Conservation (phyloP, 2,329 filamentous ascomycete genomes). For the Arthrocladium fulminans region DNA sequence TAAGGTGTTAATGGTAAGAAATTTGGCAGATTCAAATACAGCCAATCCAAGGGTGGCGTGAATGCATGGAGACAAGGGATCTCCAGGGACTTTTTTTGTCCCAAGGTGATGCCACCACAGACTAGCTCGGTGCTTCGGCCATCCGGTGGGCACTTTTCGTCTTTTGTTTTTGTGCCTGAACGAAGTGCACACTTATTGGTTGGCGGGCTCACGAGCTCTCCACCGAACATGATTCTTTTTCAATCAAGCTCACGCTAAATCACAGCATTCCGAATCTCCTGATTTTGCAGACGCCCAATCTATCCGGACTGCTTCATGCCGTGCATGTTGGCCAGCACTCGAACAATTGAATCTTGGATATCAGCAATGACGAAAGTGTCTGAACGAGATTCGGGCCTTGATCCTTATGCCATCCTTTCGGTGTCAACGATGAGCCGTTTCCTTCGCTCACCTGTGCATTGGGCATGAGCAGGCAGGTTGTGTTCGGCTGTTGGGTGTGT, state of each 20-base stretch:
- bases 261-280: not conserved
- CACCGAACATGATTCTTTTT: not conserved
- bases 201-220: not conserved
- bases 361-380: too few relatives aligned
- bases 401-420: too few relatives aligned
- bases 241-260: not conserved
- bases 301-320: too few relatives aligned
- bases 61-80: not conserved
- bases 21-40: not conserved
- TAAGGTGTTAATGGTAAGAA: not conserved
- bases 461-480: too few relatives aligned
- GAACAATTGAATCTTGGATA: too few relatives aligned
- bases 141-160: not conserved
- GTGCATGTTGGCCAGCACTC: too few relatives aligned
- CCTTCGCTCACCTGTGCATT: too few relatives aligned
- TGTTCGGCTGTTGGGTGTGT: too few relatives aligned
- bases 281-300: not conserved
- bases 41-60: conserved; percentile 6
- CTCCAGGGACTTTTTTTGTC: conserved; percentile 4
- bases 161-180: not conserved
- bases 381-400: too few relatives aligned
- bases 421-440: too few relatives aligned
- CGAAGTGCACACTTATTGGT: not conserved
- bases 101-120: conserved; percentile 3
- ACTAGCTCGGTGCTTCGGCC: not conserved